Conservation (phyloP, 176 grass and related monocot species). For the Triticum urartu region DNA sequence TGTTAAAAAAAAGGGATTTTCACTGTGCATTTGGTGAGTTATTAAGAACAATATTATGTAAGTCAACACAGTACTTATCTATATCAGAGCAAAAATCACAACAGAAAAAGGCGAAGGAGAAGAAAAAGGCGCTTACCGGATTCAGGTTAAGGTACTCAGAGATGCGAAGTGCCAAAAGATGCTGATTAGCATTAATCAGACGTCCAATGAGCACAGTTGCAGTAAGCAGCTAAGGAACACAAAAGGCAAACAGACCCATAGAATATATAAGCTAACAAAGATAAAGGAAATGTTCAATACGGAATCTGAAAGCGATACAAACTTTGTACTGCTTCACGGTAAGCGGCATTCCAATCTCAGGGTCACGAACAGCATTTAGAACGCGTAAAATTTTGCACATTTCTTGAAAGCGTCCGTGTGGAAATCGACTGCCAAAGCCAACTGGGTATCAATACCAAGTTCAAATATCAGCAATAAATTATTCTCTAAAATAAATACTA, state of each 20-base stretch:
- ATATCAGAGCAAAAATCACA: not conserved
- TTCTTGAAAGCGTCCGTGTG: slow-evolving; percentile 86
- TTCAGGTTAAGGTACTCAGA: slow-evolving; percentile 92
- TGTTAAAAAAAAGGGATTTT: not conserved
- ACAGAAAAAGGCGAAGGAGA: not conserved
- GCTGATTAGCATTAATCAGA: slow-evolving; percentile 84
- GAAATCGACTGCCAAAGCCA: slow-evolving; percentile 98
- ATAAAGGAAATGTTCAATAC: not conserved
- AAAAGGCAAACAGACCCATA: slow-evolving; percentile 15
- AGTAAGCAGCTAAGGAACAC: slow-evolving; percentile 70
- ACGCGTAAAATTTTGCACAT: slow-evolving; percentile 93
- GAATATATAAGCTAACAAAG: slow-evolving; percentile 24
- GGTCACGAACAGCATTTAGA: slow-evolving; percentile 80
- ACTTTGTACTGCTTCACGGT: slow-evolving; percentile 95
- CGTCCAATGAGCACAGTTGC: slow-evolving; percentile 80
- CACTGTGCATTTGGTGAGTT: not conserved
- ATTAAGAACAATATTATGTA: slow-evolving; percentile 13
- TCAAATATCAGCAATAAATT: slow-evolving; percentile 71
- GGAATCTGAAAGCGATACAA: slow-evolving; percentile 16
- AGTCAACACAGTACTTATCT: not conserved
- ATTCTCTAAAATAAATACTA: slow-evolving; percentile 30
- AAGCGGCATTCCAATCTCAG: slow-evolving; percentile 86
- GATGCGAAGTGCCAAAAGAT: slow-evolving; percentile 89
- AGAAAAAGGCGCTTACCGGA: slow-evolving; percentile 58
- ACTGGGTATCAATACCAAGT: slow-evolving; percentile 95